Evolutionary conservation across 306 rosid genomes (phyloP), one percentile per base, ranked within the genome.

Genomic region (Sicyos edulis): DNA sequence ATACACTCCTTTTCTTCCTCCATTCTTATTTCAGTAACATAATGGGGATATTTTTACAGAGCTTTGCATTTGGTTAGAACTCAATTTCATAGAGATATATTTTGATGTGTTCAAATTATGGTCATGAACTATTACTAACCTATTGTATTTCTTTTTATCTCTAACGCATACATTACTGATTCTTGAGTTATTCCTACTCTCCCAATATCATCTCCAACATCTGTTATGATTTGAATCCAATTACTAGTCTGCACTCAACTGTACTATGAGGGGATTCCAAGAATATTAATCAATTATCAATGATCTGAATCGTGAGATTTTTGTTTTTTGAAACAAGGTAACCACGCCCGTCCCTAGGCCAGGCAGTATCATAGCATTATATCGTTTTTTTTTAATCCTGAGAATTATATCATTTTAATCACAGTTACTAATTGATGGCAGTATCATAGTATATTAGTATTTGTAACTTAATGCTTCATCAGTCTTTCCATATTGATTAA

Each of bases 401-500:
- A 45, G 42, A 15, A 47, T 11, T 44, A 21, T 67, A 45, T 14
- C 34, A 60, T 26, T 60, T 59, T 60, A 10, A 24, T 60, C 45
- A 61, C 6, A 32, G 34, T 61, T 32, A 61, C 42, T 61, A 61
- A 61, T 15, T 32, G 29, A 61, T 15, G 21, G 11, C 9, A 40
- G 45, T 40, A 40, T 40, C 45, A 40, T 40, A 40, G 45, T 40
- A 40, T 40, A 40, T 14, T 24, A 29, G 19, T 29, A 60, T 29
- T 60, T 14, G 11, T 32, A 22, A 61, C 67, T 15, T 26, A 32
- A 32, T 61, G 67, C 67, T 61, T 14, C 37, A 40, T 10, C n/a
- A 52, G 74, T 72, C 71, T 9, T 73, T n/a, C 47, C 54, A 65
- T 76, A 62, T 68, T 77, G 60, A 67, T 19, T 73, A 49, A 44